phyloP scores from a whole-genome alignment of 371 early-diverging fungal species.

The Polyrhizophydium stewartii region DNA sequence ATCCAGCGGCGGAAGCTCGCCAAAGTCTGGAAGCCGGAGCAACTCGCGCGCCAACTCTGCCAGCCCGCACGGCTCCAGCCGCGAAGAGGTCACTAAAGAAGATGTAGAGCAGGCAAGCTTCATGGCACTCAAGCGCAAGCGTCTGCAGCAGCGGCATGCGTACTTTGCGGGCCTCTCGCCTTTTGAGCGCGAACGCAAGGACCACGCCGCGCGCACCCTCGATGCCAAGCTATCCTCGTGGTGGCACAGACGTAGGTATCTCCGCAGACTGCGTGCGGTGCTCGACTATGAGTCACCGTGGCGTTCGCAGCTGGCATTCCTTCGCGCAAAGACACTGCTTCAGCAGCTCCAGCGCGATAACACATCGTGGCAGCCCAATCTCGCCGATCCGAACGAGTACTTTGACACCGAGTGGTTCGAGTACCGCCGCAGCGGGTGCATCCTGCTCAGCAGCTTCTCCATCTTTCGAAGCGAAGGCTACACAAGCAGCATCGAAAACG shows the following conservation, averaged over 20 bases:
- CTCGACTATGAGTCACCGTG: slow-evolving; percentile 22
- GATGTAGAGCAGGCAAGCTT: background rate
- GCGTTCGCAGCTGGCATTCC: slow-evolving; percentile 12
- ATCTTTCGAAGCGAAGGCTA: background rate
- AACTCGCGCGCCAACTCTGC: slow-evolving; percentile 6
- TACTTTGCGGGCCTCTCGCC: slow-evolving; percentile 10
- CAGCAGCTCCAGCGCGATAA: slow-evolving; percentile 19
- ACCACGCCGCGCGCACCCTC: slow-evolving; percentile 12
- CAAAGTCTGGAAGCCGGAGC: background rate
- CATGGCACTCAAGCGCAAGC: slow-evolving; percentile 5
- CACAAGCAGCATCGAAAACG: background rate
- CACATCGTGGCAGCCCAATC: background rate
- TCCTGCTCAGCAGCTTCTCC: slow-evolving; percentile 6
- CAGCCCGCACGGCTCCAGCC: background rate
- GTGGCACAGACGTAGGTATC: slow-evolving; percentile 17
- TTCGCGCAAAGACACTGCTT: slow-evolving; percentile 15
- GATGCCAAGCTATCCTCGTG: slow-evolving; percentile 7
- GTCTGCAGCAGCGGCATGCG: slow-evolving; percentile 4
- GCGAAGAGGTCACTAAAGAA: background rate
- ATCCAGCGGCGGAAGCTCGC: background rate
- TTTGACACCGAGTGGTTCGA: slow-evolving; percentile 12
- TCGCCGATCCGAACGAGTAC: slow-evolving; percentile 3
- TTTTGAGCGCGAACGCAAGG: slow-evolving; percentile 15
- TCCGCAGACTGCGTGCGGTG: slow-evolving; percentile 21
- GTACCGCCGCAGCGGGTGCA: slow-evolving; percentile 8